Conservation (phyloP, 2,329 filamentous ascomycete species). For the Exophiala phaeomuriformis region DNA sequence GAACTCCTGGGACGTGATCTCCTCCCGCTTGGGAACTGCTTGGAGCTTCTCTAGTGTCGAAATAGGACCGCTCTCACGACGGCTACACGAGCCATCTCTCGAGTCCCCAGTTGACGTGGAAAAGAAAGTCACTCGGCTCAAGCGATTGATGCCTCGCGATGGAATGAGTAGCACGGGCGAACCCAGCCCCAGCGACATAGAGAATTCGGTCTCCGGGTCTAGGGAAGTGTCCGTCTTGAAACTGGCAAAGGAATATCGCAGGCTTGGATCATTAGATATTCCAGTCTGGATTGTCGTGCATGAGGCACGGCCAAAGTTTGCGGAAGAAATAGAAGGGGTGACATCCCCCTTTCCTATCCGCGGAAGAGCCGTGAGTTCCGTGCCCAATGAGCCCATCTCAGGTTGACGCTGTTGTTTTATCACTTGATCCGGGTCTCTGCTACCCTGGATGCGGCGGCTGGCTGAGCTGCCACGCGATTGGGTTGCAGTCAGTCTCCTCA, state of each 20-base stretch:
- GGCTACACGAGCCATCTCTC: slow-evolving; percentile 11
- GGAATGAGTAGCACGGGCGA: slow-evolving; percentile 8
- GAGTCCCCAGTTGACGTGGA: slow-evolving; percentile 17
- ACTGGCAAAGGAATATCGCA: slow-evolving; percentile 22
- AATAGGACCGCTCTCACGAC: slow-evolving; percentile 15
- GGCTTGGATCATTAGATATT: slow-evolving; percentile 15
- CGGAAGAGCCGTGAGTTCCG: slow-evolving; percentile 1
- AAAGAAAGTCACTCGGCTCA: slow-evolving; percentile 20
- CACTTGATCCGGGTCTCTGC: slow-evolving; percentile 3
- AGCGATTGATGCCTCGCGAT: slow-evolving; percentile 3
- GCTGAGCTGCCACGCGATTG: slow-evolving; percentile 31
- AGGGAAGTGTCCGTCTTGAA: slow-evolving; percentile 18
- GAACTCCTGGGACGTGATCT: slow-evolving; percentile 26
- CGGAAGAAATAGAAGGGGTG: slow-evolving; percentile 1
- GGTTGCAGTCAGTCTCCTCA: slow-evolving; percentile 40
- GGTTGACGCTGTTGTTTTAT: background rate
- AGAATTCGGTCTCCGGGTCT: slow-evolving; percentile 12
- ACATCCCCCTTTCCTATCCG: slow-evolving; percentile 1
- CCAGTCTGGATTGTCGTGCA: slow-evolving; percentile 25
- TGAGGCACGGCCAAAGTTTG: slow-evolving; percentile 17
- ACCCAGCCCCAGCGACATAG: slow-evolving; percentile 1
- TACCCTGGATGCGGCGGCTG: slow-evolving; percentile 27
- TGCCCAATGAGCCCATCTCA: background rate
- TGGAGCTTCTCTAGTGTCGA: slow-evolving; percentile 21
- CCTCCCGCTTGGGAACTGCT: slow-evolving; percentile 18